phyloP scores from a whole-genome alignment of 768 basidiomycete species.

The Suillus subaureus region DNA sequence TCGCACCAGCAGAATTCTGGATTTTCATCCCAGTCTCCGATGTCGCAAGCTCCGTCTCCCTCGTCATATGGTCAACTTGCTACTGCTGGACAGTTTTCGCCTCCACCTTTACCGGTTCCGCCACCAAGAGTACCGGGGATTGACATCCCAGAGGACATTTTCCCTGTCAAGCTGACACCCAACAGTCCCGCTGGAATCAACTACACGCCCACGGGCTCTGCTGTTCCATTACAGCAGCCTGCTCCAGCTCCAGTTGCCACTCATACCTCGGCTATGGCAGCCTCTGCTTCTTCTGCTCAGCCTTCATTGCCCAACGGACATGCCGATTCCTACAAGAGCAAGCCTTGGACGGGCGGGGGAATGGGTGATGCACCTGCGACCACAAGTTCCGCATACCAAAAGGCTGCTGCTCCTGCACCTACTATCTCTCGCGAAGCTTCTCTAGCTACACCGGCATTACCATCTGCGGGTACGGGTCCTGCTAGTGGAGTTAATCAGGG shows the following conservation, averaged over 20 bases:
- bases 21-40: neutral
- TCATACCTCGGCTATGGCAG: neutral
- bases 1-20: constrained; percentile 18
- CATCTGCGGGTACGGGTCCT: neutral
- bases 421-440: constrained; percentile 1
- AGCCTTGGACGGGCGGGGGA: neutral
- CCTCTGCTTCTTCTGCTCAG: neutral
- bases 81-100: constrained; percentile 23
- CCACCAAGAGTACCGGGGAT: constrained; percentile 23
- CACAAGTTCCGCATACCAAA: neutral
- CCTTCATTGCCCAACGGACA: neutral
- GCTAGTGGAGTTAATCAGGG: neutral
- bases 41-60: neutral
- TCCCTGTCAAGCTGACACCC: neutral
- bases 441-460: neutral
- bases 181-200: neutral
- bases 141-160: constrained; percentile 3
- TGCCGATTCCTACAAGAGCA: neutral
- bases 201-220: neutral
- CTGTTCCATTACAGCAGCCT: neutral
- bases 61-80: neutral
- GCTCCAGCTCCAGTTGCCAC: neutral
- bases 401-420: neutral
- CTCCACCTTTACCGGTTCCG: constrained; percentile 32
- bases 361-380: neutral